Evolutionary conservation across 1,284 basidiomycete species (phyloP).

Genomic region (Marasmius fiardii): DNA sequence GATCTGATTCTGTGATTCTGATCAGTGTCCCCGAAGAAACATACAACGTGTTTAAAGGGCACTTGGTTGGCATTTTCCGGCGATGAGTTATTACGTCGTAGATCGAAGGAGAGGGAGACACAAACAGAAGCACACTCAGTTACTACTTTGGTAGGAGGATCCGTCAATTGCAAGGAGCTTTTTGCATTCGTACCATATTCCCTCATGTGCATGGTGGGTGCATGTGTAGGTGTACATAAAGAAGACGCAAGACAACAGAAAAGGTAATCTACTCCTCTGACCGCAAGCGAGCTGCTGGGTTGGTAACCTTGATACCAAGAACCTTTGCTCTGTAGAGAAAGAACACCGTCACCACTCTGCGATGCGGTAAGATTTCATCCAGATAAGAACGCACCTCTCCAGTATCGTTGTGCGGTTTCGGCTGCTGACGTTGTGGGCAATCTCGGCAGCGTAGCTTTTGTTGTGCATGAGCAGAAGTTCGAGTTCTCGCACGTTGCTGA

Average conservation of each 20-base stretch:
- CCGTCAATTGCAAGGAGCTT: no score
- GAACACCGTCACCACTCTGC: conserved; percentile 7
- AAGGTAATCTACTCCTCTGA: conserved; percentile 82
- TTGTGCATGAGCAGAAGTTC: conserved; percentile 98
- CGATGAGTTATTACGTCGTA: not conserved
- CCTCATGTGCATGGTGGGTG: conserved; percentile 31
- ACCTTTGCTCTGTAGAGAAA: conserved; percentile 71
- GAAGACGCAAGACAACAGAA: conserved; percentile 15
- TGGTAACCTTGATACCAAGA: conserved; percentile 92
- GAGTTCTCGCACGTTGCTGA: conserved; percentile 89
- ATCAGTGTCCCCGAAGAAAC: conserved; percentile 1
- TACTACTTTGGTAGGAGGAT: no score
- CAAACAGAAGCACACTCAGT: not conserved
- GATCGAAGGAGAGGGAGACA: not conserved
- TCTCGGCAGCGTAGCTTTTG: conserved; percentile 94
- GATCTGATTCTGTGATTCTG: conserved; percentile 27
- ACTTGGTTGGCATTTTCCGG: not conserved
- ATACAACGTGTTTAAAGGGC: not conserved
- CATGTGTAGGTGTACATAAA: conserved; percentile 29
- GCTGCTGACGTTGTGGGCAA: conserved; percentile 96
- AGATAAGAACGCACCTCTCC: conserved; percentile 60
- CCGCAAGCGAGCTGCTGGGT: conserved; percentile 92
- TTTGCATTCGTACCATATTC: no score
- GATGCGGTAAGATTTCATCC: not conserved
- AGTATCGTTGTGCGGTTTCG: conserved; percentile 94